A percentile compares a stretch with the other conserved stretches of the same genome.
These are phyloP conservation scores for Holtermannia corniformis DNA, from an alignment of 768 basidiomycete species.

Conservation along the genomic window DNA sequence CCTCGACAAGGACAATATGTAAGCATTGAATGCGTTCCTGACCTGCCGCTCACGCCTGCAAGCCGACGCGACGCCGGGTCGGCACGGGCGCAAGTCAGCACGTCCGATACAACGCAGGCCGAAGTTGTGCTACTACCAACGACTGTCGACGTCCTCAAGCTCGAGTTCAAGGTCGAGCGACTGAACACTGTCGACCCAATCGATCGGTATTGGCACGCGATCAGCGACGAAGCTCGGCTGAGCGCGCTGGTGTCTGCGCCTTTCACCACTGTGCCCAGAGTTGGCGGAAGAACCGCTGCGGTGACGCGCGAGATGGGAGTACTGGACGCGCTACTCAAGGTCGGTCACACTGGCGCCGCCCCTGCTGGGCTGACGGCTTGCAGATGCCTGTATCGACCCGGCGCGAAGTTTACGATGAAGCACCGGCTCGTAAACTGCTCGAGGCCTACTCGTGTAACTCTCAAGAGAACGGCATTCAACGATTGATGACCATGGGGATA, in stretches of 20 bases:
- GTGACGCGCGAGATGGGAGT: background rate
- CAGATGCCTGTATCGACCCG: constrained; percentile 76
- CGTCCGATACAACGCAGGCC: too few species aligned
- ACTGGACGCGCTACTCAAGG: background rate
- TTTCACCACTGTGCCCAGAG: background rate
- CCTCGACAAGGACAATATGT: constrained; percentile 81
- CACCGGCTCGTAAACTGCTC: constrained; percentile 53
- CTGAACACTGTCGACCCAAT: background rate
- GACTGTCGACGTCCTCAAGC: background rate
- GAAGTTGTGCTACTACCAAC: background rate
- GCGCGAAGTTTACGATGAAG: constrained; percentile 56
- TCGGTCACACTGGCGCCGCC: too few species aligned
- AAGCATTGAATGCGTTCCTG: constrained; percentile 34
- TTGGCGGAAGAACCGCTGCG: background rate
- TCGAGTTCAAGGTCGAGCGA: background rate
- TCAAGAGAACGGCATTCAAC: constrained; percentile 47
- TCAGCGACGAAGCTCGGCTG: background rate
- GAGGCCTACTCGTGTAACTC: constrained; percentile 49
- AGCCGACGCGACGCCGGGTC: too few species aligned
- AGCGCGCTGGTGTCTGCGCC: background rate
- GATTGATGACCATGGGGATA: constrained; percentile 56
- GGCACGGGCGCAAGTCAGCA: background rate
- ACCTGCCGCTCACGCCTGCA: too few species aligned
- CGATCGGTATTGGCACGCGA: background rate
- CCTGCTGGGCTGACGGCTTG: too few species aligned